Evolutionary conservation across 1,139 yeast species (phyloP).

Genomic region (Diutina ranongensis): DNA sequence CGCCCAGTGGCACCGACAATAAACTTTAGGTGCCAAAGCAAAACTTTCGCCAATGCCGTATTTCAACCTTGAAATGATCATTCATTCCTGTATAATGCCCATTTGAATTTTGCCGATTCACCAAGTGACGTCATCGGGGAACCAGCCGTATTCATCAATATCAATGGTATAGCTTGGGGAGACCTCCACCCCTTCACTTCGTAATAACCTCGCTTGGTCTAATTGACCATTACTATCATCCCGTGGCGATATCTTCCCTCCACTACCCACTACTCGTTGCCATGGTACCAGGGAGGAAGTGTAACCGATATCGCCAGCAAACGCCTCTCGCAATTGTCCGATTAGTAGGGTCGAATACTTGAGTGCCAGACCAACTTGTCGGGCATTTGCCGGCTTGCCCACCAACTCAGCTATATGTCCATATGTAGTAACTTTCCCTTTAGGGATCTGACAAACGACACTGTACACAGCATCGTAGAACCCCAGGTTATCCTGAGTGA

Average conservation of each 20-base stretch:
- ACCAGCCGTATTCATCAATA: conserved; percentile 52
- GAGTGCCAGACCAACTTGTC: conserved; percentile 65
- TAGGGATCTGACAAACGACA: conserved; percentile 42
- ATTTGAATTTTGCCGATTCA: background rate
- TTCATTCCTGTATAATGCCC: background rate
- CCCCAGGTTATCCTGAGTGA: conserved; percentile 36
- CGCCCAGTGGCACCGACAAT: too few relatives aligned
- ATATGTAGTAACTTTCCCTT: conserved; percentile 58
- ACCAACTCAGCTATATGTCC: conserved; percentile 63
- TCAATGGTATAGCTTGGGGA: conserved; percentile 27
- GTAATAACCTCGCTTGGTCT: conserved; percentile 35
- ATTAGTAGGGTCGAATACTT: conserved; percentile 28
- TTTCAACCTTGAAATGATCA: too few relatives aligned
- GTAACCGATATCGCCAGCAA: background rate
- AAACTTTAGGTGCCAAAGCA: too few relatives aligned
- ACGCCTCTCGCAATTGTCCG: background rate
- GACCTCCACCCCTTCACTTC: conserved; percentile 39
- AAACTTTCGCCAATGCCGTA: too few relatives aligned
- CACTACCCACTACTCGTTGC: conserved; percentile 65
- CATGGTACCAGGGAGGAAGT: conserved; percentile 42
- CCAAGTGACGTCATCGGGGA: conserved; percentile 36
- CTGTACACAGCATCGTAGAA: conserved; percentile 54
- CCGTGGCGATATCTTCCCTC: conserved; percentile 52
- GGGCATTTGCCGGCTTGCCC: conserved; percentile 50
- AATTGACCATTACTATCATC: conserved; percentile 28